Evolutionary conservation across 169 alveolate genomes (phyloP).

Genomic region (Amoebophrya sp.): DNA sequence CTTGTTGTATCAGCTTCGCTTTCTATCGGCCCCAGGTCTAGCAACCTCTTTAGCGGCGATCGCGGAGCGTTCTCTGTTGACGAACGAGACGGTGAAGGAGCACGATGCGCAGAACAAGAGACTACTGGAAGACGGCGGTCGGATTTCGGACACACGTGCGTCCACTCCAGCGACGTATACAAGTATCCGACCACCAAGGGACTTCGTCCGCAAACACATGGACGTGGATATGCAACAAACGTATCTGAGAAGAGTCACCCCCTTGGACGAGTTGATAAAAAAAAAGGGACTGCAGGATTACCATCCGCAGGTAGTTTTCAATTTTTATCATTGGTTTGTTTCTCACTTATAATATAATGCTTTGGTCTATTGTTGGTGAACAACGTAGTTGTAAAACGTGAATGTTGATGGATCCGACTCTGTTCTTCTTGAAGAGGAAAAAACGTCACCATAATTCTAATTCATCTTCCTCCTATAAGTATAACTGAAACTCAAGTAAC

Average conservation of each 20-base stretch:
- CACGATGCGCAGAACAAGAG: not conserved
- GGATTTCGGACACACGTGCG: not conserved
- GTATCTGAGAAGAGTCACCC: not conserved
- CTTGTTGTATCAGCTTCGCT: not conserved
- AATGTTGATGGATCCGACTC: too few relatives aligned
- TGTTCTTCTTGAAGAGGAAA: too few relatives aligned
- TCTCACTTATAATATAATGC: too few relatives aligned
- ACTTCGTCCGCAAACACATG: conserved; percentile 17
- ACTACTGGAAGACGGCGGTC: not conserved
- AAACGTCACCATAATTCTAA: not conserved
- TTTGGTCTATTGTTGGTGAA: too few relatives aligned
- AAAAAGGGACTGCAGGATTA: conserved; percentile 10
- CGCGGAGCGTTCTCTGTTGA: not conserved
- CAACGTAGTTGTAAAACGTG: too few relatives aligned
- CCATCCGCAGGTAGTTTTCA: not conserved
- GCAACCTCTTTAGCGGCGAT: not conserved
- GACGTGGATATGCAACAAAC: conserved; percentile 25
- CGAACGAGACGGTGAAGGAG: not conserved
- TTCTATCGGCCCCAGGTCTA: not conserved
- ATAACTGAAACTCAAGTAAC: too few relatives aligned
- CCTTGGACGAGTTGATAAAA: not conserved
- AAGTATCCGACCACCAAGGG: conserved; percentile 7
- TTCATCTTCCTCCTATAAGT: not conserved
- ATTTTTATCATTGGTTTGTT: too few relatives aligned
- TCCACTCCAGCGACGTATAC: conserved; percentile 3